Conservation (phyloP, 2,329 filamentous ascomycete species). For the Botrytis squamosa region DNA sequence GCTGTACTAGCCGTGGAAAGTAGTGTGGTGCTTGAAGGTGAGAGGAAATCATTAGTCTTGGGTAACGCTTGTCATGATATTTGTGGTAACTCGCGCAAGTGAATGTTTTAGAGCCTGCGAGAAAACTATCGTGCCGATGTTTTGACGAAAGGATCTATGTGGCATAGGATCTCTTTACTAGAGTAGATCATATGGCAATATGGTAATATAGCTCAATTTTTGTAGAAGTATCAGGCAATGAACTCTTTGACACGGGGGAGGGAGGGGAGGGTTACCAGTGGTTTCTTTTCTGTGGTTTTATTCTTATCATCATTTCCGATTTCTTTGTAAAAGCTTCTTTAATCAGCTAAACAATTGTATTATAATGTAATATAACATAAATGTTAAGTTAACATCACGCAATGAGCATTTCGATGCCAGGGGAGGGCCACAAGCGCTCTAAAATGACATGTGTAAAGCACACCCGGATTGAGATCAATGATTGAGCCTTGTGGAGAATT, state of each 20-base stretch:
- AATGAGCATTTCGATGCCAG: background rate
- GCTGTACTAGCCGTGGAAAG: background rate
- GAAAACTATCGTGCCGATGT: background rate
- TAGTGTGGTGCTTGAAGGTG: background rate
- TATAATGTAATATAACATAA: background rate
- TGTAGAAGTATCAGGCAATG: background rate
- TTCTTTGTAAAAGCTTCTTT: no score
- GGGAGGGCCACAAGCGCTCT: background rate
- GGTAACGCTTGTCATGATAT: background rate
- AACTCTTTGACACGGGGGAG: no score
- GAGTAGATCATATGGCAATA: accelerated
- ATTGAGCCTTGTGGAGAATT: no score
- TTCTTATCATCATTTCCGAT: no score
- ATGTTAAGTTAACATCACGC: background rate
- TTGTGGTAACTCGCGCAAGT: background rate
- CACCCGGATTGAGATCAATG: background rate
- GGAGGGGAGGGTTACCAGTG: no score
- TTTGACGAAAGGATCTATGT: background rate
- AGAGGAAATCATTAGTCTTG: background rate
- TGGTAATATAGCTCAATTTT: background rate
- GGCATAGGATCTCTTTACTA: background rate
- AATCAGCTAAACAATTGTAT: no score
- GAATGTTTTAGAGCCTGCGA: background rate
- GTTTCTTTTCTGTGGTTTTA: no score
- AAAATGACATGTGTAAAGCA: background rate